Evolutionary conservation across 73 alveolate genomes (phyloP).

Genomic region (Paramecium sonneborni): DNA sequence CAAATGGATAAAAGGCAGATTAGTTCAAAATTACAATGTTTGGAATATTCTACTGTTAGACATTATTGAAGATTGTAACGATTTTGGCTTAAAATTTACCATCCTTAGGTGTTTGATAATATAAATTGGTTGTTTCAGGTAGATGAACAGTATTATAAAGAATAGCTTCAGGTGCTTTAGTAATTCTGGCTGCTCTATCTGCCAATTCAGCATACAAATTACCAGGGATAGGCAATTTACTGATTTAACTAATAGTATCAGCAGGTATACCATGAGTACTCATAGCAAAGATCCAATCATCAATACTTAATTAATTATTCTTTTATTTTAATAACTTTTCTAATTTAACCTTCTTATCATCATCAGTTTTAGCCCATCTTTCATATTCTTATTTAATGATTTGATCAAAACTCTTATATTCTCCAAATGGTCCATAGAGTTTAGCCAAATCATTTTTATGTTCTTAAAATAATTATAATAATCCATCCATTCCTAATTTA

Average conservation of each 20-base stretch:
- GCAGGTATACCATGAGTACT: constrained; percentile 99
- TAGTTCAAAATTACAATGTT: constrained; percentile 92
- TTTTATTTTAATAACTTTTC: constrained; percentile 87
- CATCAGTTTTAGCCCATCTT: constrained; percentile 97
- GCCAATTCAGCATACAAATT: constrained; percentile 94
- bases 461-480: constrained; percentile 85
- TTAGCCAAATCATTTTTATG: constrained; percentile 92
- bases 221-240: constrained; percentile 91
- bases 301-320: constrained; percentile 84
- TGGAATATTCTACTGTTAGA: constrained; percentile 73
- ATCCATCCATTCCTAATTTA: constrained; percentile 88
- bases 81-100: constrained; percentile 85
- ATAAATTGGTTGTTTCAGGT: constrained; percentile 91
- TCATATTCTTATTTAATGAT: constrained; percentile 94
- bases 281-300: constrained; percentile 98
- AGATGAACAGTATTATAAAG: constrained; percentile 93
- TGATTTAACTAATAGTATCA: constrained; percentile 87
- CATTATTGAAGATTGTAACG: constrained; percentile 91
- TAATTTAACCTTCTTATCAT: constrained; percentile 88
- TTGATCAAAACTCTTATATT: constrained; percentile 91
- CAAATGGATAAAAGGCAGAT: constrained; percentile 96
- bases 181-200: constrained; percentile 87
- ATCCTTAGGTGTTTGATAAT: constrained; percentile 88
- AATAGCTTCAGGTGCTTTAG: constrained; percentile 94
- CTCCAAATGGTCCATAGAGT: constrained; percentile 93